Conservation (phyloP, 2,329 filamentous ascomycete species). For the Penicillium thymicola region DNA sequence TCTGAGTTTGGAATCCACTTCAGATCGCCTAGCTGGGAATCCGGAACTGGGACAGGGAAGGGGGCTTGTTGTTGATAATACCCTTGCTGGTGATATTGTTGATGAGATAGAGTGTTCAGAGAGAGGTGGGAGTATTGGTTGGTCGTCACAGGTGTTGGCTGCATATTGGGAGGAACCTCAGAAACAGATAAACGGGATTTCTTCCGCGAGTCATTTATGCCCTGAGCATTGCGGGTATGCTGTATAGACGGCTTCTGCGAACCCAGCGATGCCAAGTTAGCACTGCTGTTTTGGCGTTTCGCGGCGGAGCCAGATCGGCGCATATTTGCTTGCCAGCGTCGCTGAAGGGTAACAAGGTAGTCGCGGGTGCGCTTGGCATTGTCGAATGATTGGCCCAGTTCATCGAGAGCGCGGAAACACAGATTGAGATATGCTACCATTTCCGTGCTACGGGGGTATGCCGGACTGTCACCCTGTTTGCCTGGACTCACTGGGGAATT, state of each 20-base stretch:
- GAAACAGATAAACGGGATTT: slow-evolving; percentile 20
- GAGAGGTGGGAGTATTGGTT: slow-evolving; percentile 4
- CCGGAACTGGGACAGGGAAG: slow-evolving; percentile 3
- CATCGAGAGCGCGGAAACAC: slow-evolving; percentile 44
- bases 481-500: slow-evolving; percentile 26
- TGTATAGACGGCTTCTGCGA: slow-evolving; percentile 12
- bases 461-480: slow-evolving; percentile 21
- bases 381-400: slow-evolving; percentile 41
- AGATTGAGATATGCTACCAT: slow-evolving; percentile 40
- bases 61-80: slow-evolving; percentile 8
- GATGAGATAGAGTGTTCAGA: slow-evolving; percentile 5
- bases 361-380: slow-evolving; percentile 42
- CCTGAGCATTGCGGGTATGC: slow-evolving; percentile 1
- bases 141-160: background rate
- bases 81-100: slow-evolving; percentile 6
- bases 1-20: slow-evolving; percentile 32
- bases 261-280: slow-evolving; percentile 10
- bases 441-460: slow-evolving; percentile 25
- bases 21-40: slow-evolving; percentile 21
- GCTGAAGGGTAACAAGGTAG: slow-evolving; percentile 38
- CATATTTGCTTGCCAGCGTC: slow-evolving; percentile 40
- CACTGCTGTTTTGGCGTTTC: slow-evolving; percentile 31
- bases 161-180: background rate
- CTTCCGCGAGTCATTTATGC: slow-evolving; percentile 21
- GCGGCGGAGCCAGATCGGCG: slow-evolving; percentile 27